Evolutionary conservation across 192 early-diverging fungal species (phyloP).

Genomic region (Podila horticola): DNA sequence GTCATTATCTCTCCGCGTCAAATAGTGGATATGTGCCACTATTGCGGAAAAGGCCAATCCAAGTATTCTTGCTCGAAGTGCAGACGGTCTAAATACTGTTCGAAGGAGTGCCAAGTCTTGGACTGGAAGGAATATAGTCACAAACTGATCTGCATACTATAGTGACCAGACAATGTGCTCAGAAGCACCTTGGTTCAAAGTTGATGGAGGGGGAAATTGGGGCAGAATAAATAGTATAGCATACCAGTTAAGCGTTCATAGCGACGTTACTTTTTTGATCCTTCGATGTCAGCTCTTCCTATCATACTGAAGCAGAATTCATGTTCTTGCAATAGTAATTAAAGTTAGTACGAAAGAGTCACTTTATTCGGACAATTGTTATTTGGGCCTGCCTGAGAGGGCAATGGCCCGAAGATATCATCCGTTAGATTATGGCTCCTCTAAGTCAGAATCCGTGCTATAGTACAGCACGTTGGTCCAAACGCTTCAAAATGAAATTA

Average conservation of each 20-base stretch:
- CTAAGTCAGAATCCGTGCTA: too few relatives aligned
- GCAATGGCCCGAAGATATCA: too few relatives aligned
- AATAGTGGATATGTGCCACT: conserved; percentile 44
- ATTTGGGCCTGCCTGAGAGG: too few relatives aligned
- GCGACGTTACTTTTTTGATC: conserved; percentile 28
- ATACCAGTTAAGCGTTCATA: conserved; percentile 34
- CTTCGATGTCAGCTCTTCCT: conserved; percentile 27
- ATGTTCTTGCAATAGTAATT: conserved; percentile 8
- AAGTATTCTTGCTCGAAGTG: conserved; percentile 36
- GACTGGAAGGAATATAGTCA: conserved; percentile 42
- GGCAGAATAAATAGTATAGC: conserved; percentile 35
- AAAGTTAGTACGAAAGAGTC: conserved; percentile 4
- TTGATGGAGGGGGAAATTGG: conserved; percentile 28
- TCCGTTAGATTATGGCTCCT: too few relatives aligned
- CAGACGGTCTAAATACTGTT: conserved; percentile 29
- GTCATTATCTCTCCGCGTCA: conserved; percentile 34
- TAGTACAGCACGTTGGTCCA: too few relatives aligned
- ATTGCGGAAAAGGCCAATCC: conserved; percentile 36
- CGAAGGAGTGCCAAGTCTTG: conserved; percentile 39
- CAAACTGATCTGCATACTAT: conserved; percentile 29
- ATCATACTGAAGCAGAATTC: conserved; percentile 20
- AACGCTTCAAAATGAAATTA: too few relatives aligned
- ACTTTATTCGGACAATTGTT: too few relatives aligned
- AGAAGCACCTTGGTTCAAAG: conserved; percentile 26
- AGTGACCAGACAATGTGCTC: conserved; percentile 20